Conservation (phyloP, 1,139 yeast species). For the Taphrina wiesneri region DNA sequence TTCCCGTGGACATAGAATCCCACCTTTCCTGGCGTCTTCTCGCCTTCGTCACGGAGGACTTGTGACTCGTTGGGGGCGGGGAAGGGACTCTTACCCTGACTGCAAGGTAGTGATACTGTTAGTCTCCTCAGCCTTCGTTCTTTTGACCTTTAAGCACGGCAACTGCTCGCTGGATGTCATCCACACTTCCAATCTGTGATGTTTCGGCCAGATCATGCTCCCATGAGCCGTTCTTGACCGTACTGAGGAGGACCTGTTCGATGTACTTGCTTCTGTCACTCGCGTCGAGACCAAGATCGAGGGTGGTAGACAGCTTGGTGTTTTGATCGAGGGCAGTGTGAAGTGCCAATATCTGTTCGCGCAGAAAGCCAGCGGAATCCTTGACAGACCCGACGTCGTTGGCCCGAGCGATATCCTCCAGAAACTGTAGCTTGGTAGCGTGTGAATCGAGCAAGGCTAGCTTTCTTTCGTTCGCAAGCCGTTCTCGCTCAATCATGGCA, state of each 20-base stretch:
- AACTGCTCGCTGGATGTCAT: slow-evolving; percentile 18
- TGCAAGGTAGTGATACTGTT: no score
- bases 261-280: slow-evolving; percentile 27
- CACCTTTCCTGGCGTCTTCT: no score
- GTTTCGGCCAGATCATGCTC: slow-evolving; percentile 12
- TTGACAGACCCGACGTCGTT: slow-evolving; percentile 33
- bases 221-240: slow-evolving; percentile 28
- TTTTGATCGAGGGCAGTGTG: slow-evolving; percentile 22
- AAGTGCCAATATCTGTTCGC: slow-evolving; percentile 33
- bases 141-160: slow-evolving; percentile 1
- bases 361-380: slow-evolving; percentile 34
- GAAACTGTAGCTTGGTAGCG: slow-evolving; percentile 24
- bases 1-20: background rate
- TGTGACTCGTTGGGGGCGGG: no score
- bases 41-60: no score
- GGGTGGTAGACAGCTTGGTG: background rate
- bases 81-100: no score
- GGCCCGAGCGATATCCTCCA: slow-evolving; percentile 24
- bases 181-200: slow-evolving; percentile 13
- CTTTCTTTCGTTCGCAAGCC: background rate
- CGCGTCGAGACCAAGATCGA: slow-evolving; percentile 10
- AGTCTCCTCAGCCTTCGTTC: background rate
- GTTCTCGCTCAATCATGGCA: slow-evolving; percentile 15
- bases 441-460: slow-evolving; percentile 20
- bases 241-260: slow-evolving; percentile 23